Evolutionary conservation across 2,329 filamentous ascomycete species (phyloP).

Genomic region (Colletotrichum lini): DNA sequence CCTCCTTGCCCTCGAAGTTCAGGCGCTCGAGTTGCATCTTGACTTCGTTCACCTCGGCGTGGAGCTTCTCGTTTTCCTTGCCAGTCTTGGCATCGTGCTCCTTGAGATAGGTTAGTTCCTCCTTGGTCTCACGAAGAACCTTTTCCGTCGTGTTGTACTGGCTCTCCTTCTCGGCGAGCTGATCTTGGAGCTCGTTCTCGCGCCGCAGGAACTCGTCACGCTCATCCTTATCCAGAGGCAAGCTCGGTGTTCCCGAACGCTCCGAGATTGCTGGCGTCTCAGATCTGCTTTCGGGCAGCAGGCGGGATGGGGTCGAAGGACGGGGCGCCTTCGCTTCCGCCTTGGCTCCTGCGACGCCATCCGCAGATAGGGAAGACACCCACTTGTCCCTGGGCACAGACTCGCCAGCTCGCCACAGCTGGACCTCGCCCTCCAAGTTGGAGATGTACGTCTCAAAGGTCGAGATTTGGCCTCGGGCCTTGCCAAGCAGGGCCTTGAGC

Average conservation of each 20-base stretch:
- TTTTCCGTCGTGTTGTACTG: conserved; percentile 85
- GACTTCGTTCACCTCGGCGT: conserved; percentile 89
- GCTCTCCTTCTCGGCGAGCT: conserved; percentile 92
- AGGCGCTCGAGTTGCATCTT: conserved; percentile 98
- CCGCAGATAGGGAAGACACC: conserved; percentile 76
- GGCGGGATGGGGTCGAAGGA: conserved; percentile 67
- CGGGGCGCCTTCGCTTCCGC: conserved; percentile 62
- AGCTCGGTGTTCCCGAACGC: conserved; percentile 86
- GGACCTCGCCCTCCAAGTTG: conserved; percentile 86
- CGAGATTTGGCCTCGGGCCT: conserved; percentile 90
- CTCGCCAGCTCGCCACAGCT: conserved; percentile 90
- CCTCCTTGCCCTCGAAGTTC: conserved; percentile 96
- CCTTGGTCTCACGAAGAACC: conserved; percentile 83
- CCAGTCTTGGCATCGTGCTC: conserved; percentile 86
- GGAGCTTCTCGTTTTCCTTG: conserved; percentile 92
- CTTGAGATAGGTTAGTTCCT: conserved; percentile 88
- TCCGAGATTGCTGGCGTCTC: conserved; percentile 80
- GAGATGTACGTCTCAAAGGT: conserved; percentile 91
- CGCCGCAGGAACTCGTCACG: conserved; percentile 94
- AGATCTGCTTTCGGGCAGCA: conserved; percentile 70
- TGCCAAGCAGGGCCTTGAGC: conserved; percentile 92
- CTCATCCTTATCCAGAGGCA: conserved; percentile 95
- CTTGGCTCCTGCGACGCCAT: conserved; percentile 60
- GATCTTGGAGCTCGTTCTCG: conserved; percentile 97
- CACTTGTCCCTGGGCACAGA: conserved; percentile 90